Evolutionary conservation across 1,284 basidiomycete species (phyloP), one percentile per base, ranked within the genome.

Genomic region (Austroboletus olivaceoglutinosus): DNA sequence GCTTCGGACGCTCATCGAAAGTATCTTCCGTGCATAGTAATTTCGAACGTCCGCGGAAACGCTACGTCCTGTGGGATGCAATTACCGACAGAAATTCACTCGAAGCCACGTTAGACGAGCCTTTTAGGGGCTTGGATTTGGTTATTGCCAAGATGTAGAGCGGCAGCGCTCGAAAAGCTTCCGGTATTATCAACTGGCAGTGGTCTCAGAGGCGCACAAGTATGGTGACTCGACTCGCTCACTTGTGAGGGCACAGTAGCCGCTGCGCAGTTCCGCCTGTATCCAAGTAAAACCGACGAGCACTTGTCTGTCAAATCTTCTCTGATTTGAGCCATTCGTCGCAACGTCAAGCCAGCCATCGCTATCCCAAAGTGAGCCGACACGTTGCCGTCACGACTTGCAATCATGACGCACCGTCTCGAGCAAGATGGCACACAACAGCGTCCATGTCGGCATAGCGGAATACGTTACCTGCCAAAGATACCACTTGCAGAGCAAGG

Each of bases 41-140:
- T 93, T 92, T 48, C 97, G 88, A 18, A 97, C 93, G 62, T 99
- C 97, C 15, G 94, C 89, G 5, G 91, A 86, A 41, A 99, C 94
- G 63, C 84, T 88, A 43, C 90, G 85, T 41, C 84, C 89, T 92
- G 61, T 21, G 27, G 16, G n/a, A 53, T 45, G 52, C 38, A 48
- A 54, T 36, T 4, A 45, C 63, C 23, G 56, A 48, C 50, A 34
- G 19, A 42, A 45, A 25, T 40, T 27, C 41, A 42, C 40, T 39
- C 31, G 38, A 49, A 9, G 25, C 48, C 34, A 54, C 40, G 22
- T 48, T 47, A 48, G 48, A 57, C 45, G 31, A 43, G 83, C 93
- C 91, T 83, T 98, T 97, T 40, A 99, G 72, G 23, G 93, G 85
- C 69, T 98, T 97, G 53, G 82, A 85, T 74, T 99, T 99, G 54